Conservation (phyloP, 106 monocot genomes). For the Gastrodia elata region DNA sequence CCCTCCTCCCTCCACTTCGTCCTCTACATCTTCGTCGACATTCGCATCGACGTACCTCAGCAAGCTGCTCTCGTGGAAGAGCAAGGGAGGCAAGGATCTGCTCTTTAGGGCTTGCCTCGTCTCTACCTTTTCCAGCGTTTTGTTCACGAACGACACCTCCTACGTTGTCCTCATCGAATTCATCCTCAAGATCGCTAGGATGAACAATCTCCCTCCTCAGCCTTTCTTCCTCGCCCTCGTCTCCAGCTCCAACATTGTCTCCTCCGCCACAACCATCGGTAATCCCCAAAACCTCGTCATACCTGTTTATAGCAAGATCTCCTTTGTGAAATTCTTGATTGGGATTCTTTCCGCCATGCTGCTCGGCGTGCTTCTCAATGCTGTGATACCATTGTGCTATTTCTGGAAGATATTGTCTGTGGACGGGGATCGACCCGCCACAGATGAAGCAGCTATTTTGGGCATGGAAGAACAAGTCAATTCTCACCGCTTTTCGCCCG, state of each 20-base stretch:
- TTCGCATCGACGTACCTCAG: too few species aligned
- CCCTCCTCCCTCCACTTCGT: too few species aligned
- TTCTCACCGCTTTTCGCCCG: conserved; percentile 25
- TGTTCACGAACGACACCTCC: conserved; percentile 46
- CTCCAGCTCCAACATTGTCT: conserved; percentile 42
- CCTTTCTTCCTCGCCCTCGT: conserved; percentile 44
- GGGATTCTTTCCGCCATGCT: conserved; percentile 34
- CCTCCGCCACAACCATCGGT: conserved; percentile 36
- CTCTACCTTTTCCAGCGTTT: conserved; percentile 32
- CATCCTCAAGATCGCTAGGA: conserved; percentile 29
- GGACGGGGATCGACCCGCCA: conserved; percentile 14
- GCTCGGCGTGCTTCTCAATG: conserved; percentile 25
- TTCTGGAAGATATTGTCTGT: conserved; percentile 27
- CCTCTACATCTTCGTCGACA: too few species aligned
- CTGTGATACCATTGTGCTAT: conserved; percentile 14
- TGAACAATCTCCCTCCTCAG: conserved; percentile 34
- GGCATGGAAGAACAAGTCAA: conserved; percentile 14
- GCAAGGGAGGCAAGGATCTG: conserved; percentile 33
- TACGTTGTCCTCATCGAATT: conserved; percentile 43
- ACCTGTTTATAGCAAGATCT: conserved; percentile 35
- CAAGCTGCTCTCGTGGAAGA: conserved; percentile 34
- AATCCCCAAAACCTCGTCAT: conserved; percentile 47
- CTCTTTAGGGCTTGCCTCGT: conserved; percentile 31
- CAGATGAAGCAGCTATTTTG: background rate
- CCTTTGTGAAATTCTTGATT: conserved; percentile 32